A percentile compares a stretch with the other conserved stretches of the same genome.
phyloP scores from a whole-genome alignment of 768 basidiomycete species.

The Cyclocybe cylindracea region DNA sequence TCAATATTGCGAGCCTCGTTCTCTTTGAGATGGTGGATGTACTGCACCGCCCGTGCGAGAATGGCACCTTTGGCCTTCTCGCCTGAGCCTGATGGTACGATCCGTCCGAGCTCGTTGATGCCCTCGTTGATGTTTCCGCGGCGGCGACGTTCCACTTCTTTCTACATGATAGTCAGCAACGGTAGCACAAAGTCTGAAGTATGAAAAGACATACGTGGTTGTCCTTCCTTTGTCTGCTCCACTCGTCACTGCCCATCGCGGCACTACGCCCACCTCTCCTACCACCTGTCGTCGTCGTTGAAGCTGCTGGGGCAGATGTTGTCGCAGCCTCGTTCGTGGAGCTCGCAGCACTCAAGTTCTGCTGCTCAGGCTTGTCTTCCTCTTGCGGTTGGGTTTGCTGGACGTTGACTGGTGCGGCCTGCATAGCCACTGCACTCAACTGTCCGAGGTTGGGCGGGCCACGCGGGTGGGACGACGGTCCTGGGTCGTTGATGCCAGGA shows the following conservation, averaged over 20 bases:
- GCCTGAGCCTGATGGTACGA: conserved; percentile 85
- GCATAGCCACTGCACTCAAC: conserved; percentile 54
- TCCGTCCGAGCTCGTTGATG: conserved; percentile 87
- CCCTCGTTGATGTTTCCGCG: conserved; percentile 97
- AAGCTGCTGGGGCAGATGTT: conserved; percentile 16
- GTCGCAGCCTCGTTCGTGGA: neutral
- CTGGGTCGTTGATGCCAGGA: conserved; percentile 61
- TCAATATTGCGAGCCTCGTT: conserved; percentile 90
- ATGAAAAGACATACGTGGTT: conserved; percentile 60
- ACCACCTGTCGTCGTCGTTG: conserved; percentile 31
- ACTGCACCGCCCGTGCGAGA: conserved; percentile 86
- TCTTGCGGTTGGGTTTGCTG: conserved; percentile 13
- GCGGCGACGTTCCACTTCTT: conserved; percentile 88
- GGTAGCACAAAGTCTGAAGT: conserved; percentile 2
- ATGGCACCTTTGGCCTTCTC: conserved; percentile 92
- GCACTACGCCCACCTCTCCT: conserved; percentile 55
- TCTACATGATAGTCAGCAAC: conserved; percentile 40
- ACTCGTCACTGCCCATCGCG: conserved; percentile 74
- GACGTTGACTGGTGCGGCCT: conserved; percentile 35
- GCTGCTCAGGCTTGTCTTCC: conserved; percentile 17
- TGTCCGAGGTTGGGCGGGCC: conserved; percentile 68
- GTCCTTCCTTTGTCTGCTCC: conserved; percentile 79
- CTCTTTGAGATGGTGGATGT: conserved; percentile 90
- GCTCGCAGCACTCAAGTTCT: conserved; percentile 6
- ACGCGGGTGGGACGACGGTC: conserved; percentile 72